Evolutionary conservation across 1,139 yeast genomes (phyloP).

Genomic region (Pichia norvegensis): DNA sequence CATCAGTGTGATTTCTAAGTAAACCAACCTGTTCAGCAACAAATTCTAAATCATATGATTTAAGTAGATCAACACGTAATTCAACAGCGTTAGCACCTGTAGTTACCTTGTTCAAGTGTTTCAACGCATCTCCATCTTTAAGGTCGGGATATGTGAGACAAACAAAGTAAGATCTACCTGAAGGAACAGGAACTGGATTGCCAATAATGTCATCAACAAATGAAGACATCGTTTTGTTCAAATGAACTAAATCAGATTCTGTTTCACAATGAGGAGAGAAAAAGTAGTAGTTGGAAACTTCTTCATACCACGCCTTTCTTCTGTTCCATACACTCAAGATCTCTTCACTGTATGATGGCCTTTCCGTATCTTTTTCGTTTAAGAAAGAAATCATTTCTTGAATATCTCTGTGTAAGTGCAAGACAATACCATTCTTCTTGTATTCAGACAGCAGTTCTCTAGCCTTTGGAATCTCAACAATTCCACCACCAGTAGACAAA

Average conservation of each 20-base stretch:
- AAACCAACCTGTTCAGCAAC: slow-evolving; percentile 70
- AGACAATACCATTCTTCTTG: slow-evolving; percentile 54
- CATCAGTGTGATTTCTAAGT: slow-evolving; percentile 52
- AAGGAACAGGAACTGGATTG: slow-evolving; percentile 37
- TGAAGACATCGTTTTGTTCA: slow-evolving; percentile 52
- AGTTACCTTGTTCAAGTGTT: slow-evolving; percentile 43
- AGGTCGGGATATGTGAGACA: slow-evolving; percentile 60
- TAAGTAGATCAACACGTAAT: slow-evolving; percentile 67
- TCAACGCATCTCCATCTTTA: slow-evolving; percentile 33
- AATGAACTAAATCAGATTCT: slow-evolving; percentile 46
- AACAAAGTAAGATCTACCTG: slow-evolving; percentile 57
- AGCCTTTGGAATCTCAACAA: slow-evolving; percentile 72
- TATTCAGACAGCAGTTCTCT: slow-evolving; percentile 55
- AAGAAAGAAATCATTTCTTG: slow-evolving; percentile 73
- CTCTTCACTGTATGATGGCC: slow-evolving; percentile 83
- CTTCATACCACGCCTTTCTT: slow-evolving; percentile 73
- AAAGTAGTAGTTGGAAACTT: slow-evolving; percentile 72
- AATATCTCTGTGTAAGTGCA: slow-evolving; percentile 85
- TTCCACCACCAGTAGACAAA: slow-evolving; percentile 94
- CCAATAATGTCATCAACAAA: slow-evolving; percentile 66
- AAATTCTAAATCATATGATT: slow-evolving; percentile 40
- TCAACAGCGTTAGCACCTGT: slow-evolving; percentile 79
- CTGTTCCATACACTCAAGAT: slow-evolving; percentile 76
- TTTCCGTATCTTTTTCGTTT: slow-evolving; percentile 59
- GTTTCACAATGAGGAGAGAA: slow-evolving; percentile 66